Base-by-base conservation (phyloP, 306 rosid genomes). In the Abrus pulchellus region DNA sequence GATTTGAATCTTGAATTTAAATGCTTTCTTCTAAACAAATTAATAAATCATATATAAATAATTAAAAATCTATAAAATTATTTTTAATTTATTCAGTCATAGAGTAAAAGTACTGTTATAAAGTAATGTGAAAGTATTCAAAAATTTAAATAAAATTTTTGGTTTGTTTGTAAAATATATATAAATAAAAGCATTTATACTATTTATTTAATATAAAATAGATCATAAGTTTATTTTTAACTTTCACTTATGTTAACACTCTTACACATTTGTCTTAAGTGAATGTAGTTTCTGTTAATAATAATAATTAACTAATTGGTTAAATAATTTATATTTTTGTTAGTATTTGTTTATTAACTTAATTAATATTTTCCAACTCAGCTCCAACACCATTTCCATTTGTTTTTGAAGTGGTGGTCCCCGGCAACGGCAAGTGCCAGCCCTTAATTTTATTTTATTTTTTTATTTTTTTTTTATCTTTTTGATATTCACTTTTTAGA, bases 321-420 rank as follows among this genome's bases (percentile, higher is more conserved):
- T 63, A 38, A 38, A n/a, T 12, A 13, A 13, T 7, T 59, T 33
- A 32, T 33, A 1, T 3, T 62, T 40, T 33, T 41, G 13, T 40
- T n/a, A 1, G 10, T 8, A 34, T 38, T 64, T 64, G 53, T 66
- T 43, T 8, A 20, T 20, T 20, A 20, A 43, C 36, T 14, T 52
- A 66, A 43, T 41, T n/a, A 45, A 9, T 52, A 43, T 41, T 14
- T 64, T 43, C 52, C 72, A 66, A 43, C 72, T 41, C 34, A 20
- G 14, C 53, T 41, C 72, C 72, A 43, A 43, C 36, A 13, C 48
- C 7, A 41, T 66, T 64, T 43, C 3, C 3, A 27, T 6, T 47
- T 20, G 11, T 1, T 62, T 62, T 38, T 38, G 12, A 36, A 63
- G 69, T 41, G 50, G 47, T 65, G 52, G 71, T 65, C 71, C 29